Base-by-base conservation (phyloP, 306 rosid species). In the Clitoria ternatea region DNA sequence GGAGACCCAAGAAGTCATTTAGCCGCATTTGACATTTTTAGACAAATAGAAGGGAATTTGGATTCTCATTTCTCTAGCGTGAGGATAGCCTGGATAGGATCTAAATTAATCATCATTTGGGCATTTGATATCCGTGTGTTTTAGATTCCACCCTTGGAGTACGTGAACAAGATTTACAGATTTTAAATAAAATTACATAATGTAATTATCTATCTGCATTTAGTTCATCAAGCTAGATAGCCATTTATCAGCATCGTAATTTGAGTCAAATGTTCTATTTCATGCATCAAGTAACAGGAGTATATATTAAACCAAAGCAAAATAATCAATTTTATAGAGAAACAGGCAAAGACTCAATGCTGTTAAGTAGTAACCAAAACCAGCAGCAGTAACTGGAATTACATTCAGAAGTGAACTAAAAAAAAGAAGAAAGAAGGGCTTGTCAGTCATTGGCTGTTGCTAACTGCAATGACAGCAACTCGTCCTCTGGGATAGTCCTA, bases 401-500 rank as follows among this genome's bases (percentile, higher is more conserved):
- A 74, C 61, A 54, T 42, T 17, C 15, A 26, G 68, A 37, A 39
- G 43, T 39, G 68, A 37, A 39, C 54, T 39, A 12, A 74, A 52
- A 68, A 48, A 22, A 1, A 20, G 47, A 60, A n/a, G n/a, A n/a
- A n/a, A n/a, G n/a, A n/a, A n/a, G n/a, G n/a, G n/a, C n/a, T n/a
- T n/a, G n/a, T 79, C 61, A 93, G 86, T 93, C 98, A 75, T 93
- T 89, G 37, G 98, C 97, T 0, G 98, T 93, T 17, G 96, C 97
- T 72, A 94, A 69, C 82, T 90, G 98, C 84, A 94, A 66, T 0
- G 98, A 86, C 0, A 94, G 85, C 2, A 94, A 79, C 74, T 94
- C 98, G 5, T 94, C 98, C 68, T 94, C 97, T 0, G 96, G 95
- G 30, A 94, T 94, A 55, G 69, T 85, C 79, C n/a, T 75, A 32